Base-by-base conservation (phyloP, 306 rosid species). In the Castanea crenata region DNA sequence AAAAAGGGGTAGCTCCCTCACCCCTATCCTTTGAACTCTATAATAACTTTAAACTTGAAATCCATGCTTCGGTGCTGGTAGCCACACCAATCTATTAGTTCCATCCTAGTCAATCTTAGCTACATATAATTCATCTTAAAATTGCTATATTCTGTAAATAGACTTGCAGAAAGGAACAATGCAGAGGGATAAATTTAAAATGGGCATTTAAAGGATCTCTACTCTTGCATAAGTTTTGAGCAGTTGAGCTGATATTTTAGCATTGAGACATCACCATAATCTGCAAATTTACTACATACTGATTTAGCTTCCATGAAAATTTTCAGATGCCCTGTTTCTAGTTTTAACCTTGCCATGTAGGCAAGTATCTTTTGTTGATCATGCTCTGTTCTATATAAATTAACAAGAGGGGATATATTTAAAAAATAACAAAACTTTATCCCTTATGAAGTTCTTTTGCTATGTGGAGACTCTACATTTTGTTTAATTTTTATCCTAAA, bases 401-500 rank as follows among this genome's bases (percentile, higher is more conserved):
- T 3, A 49, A 7, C 44, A 20, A 71, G 8, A 10, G 21, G 21
- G 41, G 55, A 71, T 51, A 52, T 9, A 71, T 44, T 41, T 41
- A 41, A 8, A 32, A 31, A 76, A 74, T 32, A 29, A 18, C 18
- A 31, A 15, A 20, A 54, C 55, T 27, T 14, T 14, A 31, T 19
- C 58, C 4, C 63, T 76, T 77, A 35, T 82, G 70, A 55, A 54
- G 35, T 34, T 15, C 55, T 58, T 52, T 56, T 61, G 27, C 16
- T 32, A 27, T 59, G 18, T 74, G 73, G 23, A 73, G 18, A 71
- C 59, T 70, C 74, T 71, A 78, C 67, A 58, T 62, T 18, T 13
- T 86, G 29, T 73, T 74, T 76, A 1, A 54, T 52, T 83, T 46
- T 74, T 79, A 35, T 78, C 21, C 77, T 83, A 74, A 79, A 68